phyloP scores from a whole-genome alignment of 371 early-diverging fungal species.

The Batkoa obscura region DNA sequence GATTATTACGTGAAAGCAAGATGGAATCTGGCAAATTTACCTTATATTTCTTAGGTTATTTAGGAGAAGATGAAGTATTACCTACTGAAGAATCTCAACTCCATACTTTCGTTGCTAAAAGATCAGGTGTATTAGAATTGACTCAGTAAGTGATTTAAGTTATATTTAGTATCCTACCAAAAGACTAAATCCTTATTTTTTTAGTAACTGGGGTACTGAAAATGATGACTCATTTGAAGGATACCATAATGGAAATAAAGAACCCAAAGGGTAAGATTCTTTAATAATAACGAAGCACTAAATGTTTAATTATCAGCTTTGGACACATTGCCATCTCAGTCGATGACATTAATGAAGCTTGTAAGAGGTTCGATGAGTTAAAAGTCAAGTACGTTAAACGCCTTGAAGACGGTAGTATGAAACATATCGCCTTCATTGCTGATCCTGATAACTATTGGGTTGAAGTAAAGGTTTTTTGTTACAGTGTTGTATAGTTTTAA shows the following conservation, averaged over 20 bases:
- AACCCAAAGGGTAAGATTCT: conserved; percentile 16
- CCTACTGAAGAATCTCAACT: conserved; percentile 26
- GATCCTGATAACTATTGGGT: conserved; percentile 84
- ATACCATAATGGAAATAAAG: conserved; percentile 60
- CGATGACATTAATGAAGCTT: conserved; percentile 59
- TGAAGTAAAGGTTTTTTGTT: conserved; percentile 16
- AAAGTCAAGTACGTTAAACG: conserved; percentile 61
- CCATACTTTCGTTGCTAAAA: conserved; percentile 27
- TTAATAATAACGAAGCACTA: neutral
- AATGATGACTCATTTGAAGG: conserved; percentile 31
- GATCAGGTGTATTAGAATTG: conserved; percentile 61
- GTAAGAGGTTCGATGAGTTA: conserved; percentile 31
- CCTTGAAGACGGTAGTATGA: conserved; percentile 56
- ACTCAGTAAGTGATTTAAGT: conserved; percentile 37
- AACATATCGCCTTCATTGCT: conserved; percentile 63
- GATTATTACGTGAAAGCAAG: conserved; percentile 32
- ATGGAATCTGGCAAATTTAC: conserved; percentile 49
- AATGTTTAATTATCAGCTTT: conserved; percentile 23
- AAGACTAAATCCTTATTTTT: neutral
- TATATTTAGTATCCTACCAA: no score
- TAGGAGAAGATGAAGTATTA: conserved; percentile 20
- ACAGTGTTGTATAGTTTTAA: neutral
- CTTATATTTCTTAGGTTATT: conserved; percentile 56
- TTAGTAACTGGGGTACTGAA: conserved; percentile 74
- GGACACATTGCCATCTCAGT: conserved; percentile 71